Evolutionary conservation across 192 early-diverging fungal species (phyloP), one percentile per base, ranked within the genome.

Genomic region (Entomortierella chlamydospora): DNA sequence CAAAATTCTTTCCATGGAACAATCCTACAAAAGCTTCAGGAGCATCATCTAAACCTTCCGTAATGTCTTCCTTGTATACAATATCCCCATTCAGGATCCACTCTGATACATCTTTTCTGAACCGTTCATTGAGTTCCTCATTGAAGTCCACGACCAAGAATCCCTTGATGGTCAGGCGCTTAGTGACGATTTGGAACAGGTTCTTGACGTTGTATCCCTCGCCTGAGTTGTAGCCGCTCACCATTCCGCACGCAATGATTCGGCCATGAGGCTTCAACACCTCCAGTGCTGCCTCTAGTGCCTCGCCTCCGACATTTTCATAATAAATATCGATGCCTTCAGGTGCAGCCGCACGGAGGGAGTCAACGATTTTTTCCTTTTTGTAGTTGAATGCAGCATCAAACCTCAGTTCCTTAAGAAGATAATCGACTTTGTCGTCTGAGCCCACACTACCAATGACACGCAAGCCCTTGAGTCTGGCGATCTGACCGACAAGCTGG

Each of bases 381-480:
- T 96, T 98, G 91, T 98, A 98, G 86, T 98, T 98, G 86, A 98
- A 93, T 8, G 87, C 96, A 9, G 82, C 92, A 81, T 98, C 95
- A 53, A 92, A 93, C 12, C 90, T 90, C 54, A 92, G 72, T 41
- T 86, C 85, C 2, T 86, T 81, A 57, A 88, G 87, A n/a, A 95
- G 83, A 62, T 87, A 89, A 13, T 74, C 84, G 25, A 92, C 91
- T 72, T 98, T 98, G 0, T 94, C 93, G 65, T 97, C 94, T 1
- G 89, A 88, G 13, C 95, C 94, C 10, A 10, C 4, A 37, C 5
- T 37, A 22, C 94, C 97, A 43, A 98, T 87, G 7, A 98, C 97
- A 20, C 82, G 84, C 50, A 93, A 87, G 4, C 95, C 95, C 34
- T 23, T 2, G 12, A 30, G 81, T 67, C 92, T 95, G 42, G 89